Conservation (phyloP, 1,284 basidiomycete genomes). For the Pulveroboletus sp. region DNA sequence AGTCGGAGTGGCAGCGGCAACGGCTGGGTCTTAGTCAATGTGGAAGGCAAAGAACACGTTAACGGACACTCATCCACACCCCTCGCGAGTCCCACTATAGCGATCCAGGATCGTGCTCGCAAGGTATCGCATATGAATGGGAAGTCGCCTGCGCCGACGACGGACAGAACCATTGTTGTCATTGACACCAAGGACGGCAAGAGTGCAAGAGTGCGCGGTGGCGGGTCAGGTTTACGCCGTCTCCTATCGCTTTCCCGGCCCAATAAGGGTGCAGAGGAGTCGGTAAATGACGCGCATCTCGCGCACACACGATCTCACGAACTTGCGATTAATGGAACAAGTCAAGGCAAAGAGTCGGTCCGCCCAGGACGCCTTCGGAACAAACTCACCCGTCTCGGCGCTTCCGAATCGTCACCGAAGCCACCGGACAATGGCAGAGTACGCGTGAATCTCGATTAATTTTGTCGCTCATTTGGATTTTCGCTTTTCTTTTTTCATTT, state of each 20-base stretch:
- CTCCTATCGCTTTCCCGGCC: slow-evolving; percentile 33
- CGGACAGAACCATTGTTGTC: slow-evolving; percentile 58
- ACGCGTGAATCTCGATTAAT: slow-evolving; percentile 34
- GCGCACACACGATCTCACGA: slow-evolving; percentile 29
- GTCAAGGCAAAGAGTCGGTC: slow-evolving; percentile 21
- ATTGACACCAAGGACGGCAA: slow-evolving; percentile 55
- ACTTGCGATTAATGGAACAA: slow-evolving; percentile 15
- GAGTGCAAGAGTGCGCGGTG: slow-evolving; percentile 29
- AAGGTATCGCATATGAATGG: slow-evolving; percentile 25
- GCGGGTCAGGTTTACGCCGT: slow-evolving; percentile 32
- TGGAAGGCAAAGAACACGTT: slow-evolving; percentile 43
- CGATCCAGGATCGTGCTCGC: slow-evolving; percentile 28
- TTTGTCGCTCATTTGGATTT: slow-evolving; percentile 18
- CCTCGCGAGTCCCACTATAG: slow-evolving; percentile 30
- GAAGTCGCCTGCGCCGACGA: slow-evolving; percentile 37
- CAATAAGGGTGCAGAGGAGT: slow-evolving; percentile 30
- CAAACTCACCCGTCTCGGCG: slow-evolving; percentile 27
- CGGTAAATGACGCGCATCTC: slow-evolving; percentile 25
- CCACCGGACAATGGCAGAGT: slow-evolving; percentile 35
- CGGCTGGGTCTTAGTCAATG: slow-evolving; percentile 66
- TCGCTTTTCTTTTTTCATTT: background rate
- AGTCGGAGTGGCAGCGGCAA: slow-evolving; percentile 37
- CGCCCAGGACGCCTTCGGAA: slow-evolving; percentile 31
- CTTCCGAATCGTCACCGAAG: slow-evolving; percentile 28
- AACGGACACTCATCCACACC: slow-evolving; percentile 26